Percentiles rank a stretch among this genome's conserved stretches.
phyloP scores from a whole-genome alignment of 768 basidiomycete species.

The Sutorius australiensis region DNA sequence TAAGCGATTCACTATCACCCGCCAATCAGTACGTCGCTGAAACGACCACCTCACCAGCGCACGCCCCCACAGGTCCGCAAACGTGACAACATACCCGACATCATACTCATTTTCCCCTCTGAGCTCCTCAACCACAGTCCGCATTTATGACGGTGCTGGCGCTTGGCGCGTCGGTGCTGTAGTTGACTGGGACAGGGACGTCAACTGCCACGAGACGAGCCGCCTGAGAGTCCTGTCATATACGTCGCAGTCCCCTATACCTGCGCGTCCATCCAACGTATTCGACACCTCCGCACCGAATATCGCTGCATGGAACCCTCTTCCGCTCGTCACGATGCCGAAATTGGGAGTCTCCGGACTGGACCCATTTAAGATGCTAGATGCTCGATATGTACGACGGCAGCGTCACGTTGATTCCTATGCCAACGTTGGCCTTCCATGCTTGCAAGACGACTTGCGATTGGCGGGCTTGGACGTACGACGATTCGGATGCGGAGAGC shows the following conservation, averaged over 20 bases:
- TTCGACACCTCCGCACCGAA: constrained; percentile 50
- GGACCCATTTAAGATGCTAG: constrained; percentile 24
- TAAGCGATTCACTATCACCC: constrained; percentile 29
- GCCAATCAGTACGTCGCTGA: constrained; percentile 18
- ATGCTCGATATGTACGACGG: constrained; percentile 36
- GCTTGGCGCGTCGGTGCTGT: constrained; percentile 19
- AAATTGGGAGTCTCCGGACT: constrained; percentile 32
- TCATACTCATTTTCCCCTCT: constrained; percentile 23
- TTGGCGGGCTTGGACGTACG: constrained; percentile 35
- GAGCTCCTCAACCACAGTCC: constrained; percentile 26
- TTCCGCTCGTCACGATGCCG: constrained; percentile 53
- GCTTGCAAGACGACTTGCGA: constrained; percentile 36
- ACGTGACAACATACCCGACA: constrained; percentile 30
- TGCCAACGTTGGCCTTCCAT: constrained; percentile 40
- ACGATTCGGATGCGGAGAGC: constrained; percentile 34
- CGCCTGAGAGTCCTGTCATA: constrained; percentile 48
- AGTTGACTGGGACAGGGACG: constrained; percentile 39
- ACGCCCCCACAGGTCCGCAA: constrained; percentile 29
- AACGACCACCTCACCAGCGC: constrained; percentile 36
- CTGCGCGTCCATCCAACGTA: constrained; percentile 47
- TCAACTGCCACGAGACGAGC: constrained; percentile 33
- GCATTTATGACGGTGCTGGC: constrained; percentile 12
- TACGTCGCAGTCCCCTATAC: constrained; percentile 51
- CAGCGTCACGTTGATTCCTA: constrained; percentile 26
- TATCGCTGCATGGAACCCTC: constrained; percentile 53